phyloP scores from a whole-genome alignment of 306 rosid genomes.

The Psophocarpus tetragonolobus region DNA sequence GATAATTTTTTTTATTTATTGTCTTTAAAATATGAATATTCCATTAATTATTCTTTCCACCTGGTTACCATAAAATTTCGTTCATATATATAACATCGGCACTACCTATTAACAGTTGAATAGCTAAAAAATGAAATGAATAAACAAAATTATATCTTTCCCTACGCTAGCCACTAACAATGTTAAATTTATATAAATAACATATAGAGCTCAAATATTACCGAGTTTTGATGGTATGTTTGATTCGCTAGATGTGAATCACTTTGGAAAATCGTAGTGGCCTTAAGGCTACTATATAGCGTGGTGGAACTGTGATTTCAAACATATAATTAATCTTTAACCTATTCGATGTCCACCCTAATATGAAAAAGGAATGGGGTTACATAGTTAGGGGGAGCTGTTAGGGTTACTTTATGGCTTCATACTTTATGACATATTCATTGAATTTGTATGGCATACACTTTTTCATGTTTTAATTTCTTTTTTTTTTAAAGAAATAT shows the following conservation, averaged over 20 bases:
- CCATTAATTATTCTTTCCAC: not conserved
- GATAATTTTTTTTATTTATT: not conserved
- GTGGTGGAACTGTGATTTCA: too few relatives aligned
- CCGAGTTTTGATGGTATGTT: not conserved
- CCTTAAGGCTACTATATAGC: too few relatives aligned
- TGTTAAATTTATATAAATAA: not conserved
- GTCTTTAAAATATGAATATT: not conserved
- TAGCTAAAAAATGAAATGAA: too few relatives aligned
- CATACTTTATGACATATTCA: conserved; percentile 11
- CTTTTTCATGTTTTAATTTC: not conserved
- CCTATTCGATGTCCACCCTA: not conserved
- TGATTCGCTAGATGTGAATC: too few relatives aligned
- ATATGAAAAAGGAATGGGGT: not conserved
- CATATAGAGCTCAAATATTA: not conserved
- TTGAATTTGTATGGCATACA: conserved; percentile 17
- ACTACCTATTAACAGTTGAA: not conserved
- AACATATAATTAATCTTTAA: not conserved
- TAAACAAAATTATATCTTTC: not conserved
- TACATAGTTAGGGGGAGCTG: not conserved
- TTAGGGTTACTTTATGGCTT: conserved; percentile 16
- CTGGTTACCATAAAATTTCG: not conserved
- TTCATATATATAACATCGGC: not conserved
- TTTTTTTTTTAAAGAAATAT: too few relatives aligned
- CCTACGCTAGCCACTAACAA: not conserved
- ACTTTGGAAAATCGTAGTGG: too few relatives aligned